Evolutionary conservation across 805 yeast genomes (phyloP).

Genomic region (Pichia eremophila): DNA sequence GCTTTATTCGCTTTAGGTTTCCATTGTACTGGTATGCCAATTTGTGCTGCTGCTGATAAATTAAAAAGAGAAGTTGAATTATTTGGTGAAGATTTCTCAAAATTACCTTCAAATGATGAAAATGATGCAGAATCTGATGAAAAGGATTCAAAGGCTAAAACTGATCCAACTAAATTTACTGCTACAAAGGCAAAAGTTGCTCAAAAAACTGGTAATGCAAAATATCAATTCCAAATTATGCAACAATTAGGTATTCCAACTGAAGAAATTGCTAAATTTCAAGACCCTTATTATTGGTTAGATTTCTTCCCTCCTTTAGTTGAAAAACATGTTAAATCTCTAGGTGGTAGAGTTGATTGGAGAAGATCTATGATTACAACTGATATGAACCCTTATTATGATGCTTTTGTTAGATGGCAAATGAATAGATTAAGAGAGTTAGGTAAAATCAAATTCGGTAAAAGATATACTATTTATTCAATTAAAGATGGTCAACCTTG

Average conservation of each 20-base stretch:
- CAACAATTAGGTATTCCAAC: conserved; percentile 80
- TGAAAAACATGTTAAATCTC: conserved; percentile 62
- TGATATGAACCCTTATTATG: conserved; percentile 90
- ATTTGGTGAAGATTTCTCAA: conserved; percentile 75
- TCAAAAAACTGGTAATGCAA: conserved; percentile 89
- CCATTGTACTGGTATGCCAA: conserved; percentile 99
- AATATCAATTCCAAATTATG: conserved; percentile 95
- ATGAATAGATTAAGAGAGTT: conserved; percentile 75
- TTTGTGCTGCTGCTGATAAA: conserved; percentile 91
- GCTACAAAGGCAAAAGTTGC: conserved; percentile 91
- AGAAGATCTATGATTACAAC: conserved; percentile 94
- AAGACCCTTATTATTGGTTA: conserved; percentile 90
- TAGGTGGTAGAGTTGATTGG: conserved; percentile 97
- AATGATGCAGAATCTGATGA: conserved; percentile 26
- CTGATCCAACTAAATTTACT: conserved; percentile 80
- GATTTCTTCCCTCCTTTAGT: conserved; percentile 85
- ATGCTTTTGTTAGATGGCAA: conserved; percentile 93
- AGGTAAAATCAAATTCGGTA: conserved; percentile 95
- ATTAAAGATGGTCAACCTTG: conserved; percentile 99
- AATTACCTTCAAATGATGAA: conserved; percentile 56
- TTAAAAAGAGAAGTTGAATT: conserved; percentile 83
- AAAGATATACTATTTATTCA: conserved; percentile 93
- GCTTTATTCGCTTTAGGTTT: conserved; percentile 94
- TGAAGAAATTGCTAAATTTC: conserved; percentile 78
- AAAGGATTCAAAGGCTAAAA: conserved; percentile 23